Evolutionary conservation across 1,139 yeast species (phyloP), one percentile per base, ranked within the genome.

Genomic region (Debaryomyces subglobosus): DNA sequence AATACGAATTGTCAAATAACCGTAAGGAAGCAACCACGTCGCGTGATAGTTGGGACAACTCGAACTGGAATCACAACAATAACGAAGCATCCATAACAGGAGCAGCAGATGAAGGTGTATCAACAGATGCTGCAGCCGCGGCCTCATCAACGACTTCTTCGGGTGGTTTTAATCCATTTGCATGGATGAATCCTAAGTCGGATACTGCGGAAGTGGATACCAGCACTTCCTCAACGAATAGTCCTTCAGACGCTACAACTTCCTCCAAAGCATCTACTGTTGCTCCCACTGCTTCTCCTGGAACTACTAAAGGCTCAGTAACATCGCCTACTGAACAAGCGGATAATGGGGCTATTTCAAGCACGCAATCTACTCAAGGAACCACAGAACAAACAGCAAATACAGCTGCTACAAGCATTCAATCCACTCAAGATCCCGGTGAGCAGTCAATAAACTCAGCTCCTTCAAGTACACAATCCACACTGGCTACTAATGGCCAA

Each of bases 321-420:
- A 5, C 37, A 12, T 20, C 39, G 4, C 21, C 27, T 36, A 13
- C 27, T 5, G 20, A 24, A 4, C 24, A 8, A 12, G 42, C 33
- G 3, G 15, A 12, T 15, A 10, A 39, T 12, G 23, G 15, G 12
- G 33, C 12, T 13, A 21, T 7, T 6, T 25, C 33, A 12, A n/a
- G 20, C 10, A 3, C 41, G 3, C 32, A 10, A 38, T 9, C 33
- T 10, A 18, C 34, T 16, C 15, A 36, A n/a, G 21, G 12, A 7
- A 29, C 48, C 9, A 36, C 53, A 6, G 50, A 37, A 4, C 24
- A 40, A 39, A 7, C 47, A 7, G 23, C 50, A 2, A 23, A 46
- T 20, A 15, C 44, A 16, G 24, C 49, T 23, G 33, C 42, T 20
- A 24, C 20, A 29, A 21, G 38, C 25, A 21, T 43, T 20, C 20